These are phyloP conservation scores for Cutaneotrichosporon sp. DNA, from an alignment of 1,284 basidiomycete genomes.

Conservation along the genomic window DNA sequence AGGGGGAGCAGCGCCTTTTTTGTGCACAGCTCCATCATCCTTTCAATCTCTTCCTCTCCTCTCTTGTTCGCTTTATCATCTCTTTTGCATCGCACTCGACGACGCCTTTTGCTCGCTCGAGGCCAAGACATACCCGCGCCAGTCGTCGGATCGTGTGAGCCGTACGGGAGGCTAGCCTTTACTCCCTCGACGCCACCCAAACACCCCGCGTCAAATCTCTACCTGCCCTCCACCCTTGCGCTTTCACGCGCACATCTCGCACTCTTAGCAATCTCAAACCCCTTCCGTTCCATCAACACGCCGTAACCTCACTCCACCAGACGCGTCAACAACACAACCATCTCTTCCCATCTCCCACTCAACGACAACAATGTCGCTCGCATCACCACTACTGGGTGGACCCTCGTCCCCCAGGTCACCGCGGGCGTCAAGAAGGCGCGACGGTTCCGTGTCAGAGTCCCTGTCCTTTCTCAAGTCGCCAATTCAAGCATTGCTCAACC, in stretches of 20 bases:
- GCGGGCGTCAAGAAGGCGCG: neutral
- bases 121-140: neutral
- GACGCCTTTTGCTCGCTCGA: neutral
- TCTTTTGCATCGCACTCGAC: neutral
- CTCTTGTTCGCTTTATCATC: neutral
- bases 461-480: constrained; percentile 17
- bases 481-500: constrained; percentile 17
- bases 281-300: neutral
- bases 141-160: no score
- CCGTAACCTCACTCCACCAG: neutral
- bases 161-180: neutral
- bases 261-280: no score
- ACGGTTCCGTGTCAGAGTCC: constrained; percentile 18
- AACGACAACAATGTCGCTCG: constrained; percentile 4
- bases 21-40: no score
- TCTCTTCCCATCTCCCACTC: neutral
- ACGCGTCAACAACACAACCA: neutral
- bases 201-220: neutral
- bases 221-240: neutral
- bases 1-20: no score
- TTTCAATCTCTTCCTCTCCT: no score
- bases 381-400: neutral
- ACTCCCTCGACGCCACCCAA: neutral
- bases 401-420: neutral
- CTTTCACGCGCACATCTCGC: no score